Evolutionary conservation across 169 alveolate genomes (phyloP).

Genomic region (Plasmodium knowlesi): DNA sequence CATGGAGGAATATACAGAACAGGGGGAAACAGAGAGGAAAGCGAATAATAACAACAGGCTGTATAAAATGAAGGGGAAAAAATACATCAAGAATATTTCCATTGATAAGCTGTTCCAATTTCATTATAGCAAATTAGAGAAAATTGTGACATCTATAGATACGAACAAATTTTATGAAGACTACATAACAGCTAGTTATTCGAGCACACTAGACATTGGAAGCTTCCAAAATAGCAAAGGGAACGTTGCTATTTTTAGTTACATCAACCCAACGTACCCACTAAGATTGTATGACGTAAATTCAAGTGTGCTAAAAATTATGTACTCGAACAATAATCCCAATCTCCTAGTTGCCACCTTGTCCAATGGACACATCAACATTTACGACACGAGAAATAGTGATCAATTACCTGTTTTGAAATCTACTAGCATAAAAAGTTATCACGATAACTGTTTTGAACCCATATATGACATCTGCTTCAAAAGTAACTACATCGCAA

Average conservation of each 20-base stretch:
- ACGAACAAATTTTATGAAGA: constrained; percentile 69
- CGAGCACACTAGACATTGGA: constrained; percentile 67
- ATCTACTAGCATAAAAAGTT: constrained; percentile 56
- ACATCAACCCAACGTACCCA: constrained; percentile 61
- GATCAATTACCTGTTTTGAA: constrained; percentile 27
- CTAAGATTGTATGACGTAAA: constrained; percentile 43
- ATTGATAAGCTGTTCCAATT: constrained; percentile 55
- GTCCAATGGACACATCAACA: constrained; percentile 53
- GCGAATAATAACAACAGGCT: not conserved
- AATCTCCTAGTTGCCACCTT: constrained; percentile 69
- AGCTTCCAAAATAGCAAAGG: constrained; percentile 69
- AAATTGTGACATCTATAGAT: constrained; percentile 66
- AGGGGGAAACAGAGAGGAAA: not conserved
- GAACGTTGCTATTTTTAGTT: constrained; percentile 67
- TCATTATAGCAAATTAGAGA: constrained; percentile 66
- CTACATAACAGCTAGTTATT: constrained; percentile 70
- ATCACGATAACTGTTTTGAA: constrained; percentile 63
- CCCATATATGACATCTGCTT: constrained; percentile 66
- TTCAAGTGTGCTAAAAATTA: constrained; percentile 61
- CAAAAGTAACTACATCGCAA: constrained; percentile 18
- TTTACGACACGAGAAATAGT: constrained; percentile 56
- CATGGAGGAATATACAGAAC: not conserved
- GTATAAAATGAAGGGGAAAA: constrained; percentile 22
- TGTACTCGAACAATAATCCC: constrained; percentile 51
- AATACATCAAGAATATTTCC: constrained; percentile 60